Base-by-base conservation (phyloP, 495 filamentous ascomycete species). In the Penicillium malachiteum region DNA sequence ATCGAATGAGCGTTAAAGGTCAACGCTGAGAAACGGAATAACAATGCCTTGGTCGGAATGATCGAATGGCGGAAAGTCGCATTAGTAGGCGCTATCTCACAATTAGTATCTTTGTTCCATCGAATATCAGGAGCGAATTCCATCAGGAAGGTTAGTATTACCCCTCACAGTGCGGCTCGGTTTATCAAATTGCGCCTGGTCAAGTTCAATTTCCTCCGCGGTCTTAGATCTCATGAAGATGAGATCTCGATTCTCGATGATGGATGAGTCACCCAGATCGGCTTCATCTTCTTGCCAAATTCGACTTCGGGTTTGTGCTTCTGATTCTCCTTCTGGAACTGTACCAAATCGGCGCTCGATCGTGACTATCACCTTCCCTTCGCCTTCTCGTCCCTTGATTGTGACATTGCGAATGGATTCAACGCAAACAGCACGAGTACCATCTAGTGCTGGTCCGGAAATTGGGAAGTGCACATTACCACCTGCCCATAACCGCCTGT, bases 1-100 rank as follows among this genome's bases (percentile, higher is more conserved):
- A 96, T 95, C 6, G 78, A 73, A 65, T 96, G 91, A 6, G 90
- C 88, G 68, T 96, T 96, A 79, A 88, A 91, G 5, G 87, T 91
- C 14, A 96, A 79, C 0, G 89, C 89, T 31, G 85, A 90, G 72
- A 88, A 96, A n/a, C 89, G 84, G 71, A 92, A 93, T 31, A 96
- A 81, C 0, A 96, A 76, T 18, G 79, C 72, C 4, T 79, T 71
- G 13, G 84, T 85, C 0, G 90, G 89, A 0, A 63, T 74, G 13
- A 95, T 72, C 1, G 69, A 72, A 64, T 87, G 80, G 14, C 75
- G 79, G 59, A 86, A 85, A n/a, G 81, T 74, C 3, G 87, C 79
- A 9, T 68, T 35, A 7, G 67, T 57, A 5, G 73, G 71, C 21
- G 70, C 76, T 78, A 56, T 49, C 44, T 45, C 30, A 14, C 48